Evolutionary conservation across 176 grass and related monocot species (phyloP), one percentile per base, ranked within the genome.

Genomic region (Musa troglodytarum): DNA sequence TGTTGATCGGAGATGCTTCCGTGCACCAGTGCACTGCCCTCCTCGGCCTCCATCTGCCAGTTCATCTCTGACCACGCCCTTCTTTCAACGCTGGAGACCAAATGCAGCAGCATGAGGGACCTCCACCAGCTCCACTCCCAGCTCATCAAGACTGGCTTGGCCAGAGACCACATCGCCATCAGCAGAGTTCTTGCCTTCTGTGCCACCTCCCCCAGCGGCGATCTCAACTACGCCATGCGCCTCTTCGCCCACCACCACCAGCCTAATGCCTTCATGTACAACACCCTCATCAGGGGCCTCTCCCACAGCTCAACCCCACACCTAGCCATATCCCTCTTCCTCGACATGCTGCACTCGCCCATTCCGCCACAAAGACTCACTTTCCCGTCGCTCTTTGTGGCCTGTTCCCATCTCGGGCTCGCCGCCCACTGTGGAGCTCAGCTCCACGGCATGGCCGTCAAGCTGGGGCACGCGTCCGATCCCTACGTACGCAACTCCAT

Each of bases 231-330:
- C 54, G 86, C 82, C 61, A 57, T 72, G 54, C 82, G 79, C 75
- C 68, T 92, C 68, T 71, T 96, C 34, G 81, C 80, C 67, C 78
- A 91, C 70, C 83, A 84, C 70, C 86, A 76, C 52, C 34, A 43
- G 4, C 81, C 83, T 49, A 96, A 91, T 71, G 65, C 92, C 51
- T 96, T 92, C 82, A 92, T 87, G 88, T 96, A 81, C 81, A 88
- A 91, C 78, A 85, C 84, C 79, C 72, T 84, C 71, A 96, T 96
- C 20, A 28, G 88, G 19, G 86, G 79, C 25, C 77, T 96, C 13
- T 81, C 88, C 64, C 79, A 85, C 22, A 81, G 86, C 15, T 79
- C 84, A 11, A 49, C 79, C 0, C 86, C 88, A 0, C 79, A 74
- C 65, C 21, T 83, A 0, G 88, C 88, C 22, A 16, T 92, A 3